Conservation (phyloP, 2,329 filamentous ascomycete species). For the Teratosphaeriaceae sp. region DNA sequence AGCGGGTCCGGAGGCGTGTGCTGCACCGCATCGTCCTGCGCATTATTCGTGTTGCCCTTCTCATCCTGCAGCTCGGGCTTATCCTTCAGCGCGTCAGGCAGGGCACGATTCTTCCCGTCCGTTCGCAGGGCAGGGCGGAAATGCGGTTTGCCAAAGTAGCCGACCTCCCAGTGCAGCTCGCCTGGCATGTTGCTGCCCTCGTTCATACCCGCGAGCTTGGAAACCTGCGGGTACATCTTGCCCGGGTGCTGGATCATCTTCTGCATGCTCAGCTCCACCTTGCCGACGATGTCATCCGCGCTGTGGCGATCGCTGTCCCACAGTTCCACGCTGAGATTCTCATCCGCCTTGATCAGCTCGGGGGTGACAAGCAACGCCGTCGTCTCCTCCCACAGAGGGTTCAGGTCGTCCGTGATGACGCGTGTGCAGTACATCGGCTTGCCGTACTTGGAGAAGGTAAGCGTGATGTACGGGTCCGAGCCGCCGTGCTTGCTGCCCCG, state of each 20-base stretch:
- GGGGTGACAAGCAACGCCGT: conserved; percentile 79
- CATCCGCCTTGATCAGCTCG: conserved; percentile 86
- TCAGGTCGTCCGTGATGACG: conserved; percentile 89
- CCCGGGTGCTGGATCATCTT: conserved; percentile 92
- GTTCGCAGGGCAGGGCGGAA: conserved; percentile 79
- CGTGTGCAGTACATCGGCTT: conserved; percentile 98
- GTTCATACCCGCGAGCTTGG: conserved; percentile 74
- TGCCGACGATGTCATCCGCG: conserved; percentile 91
- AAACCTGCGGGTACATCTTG: conserved; percentile 85
- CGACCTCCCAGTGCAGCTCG: conserved; percentile 91
- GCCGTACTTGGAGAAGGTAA: conserved; percentile 91
- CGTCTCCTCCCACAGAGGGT: conserved; percentile 87
- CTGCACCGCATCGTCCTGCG: conserved; percentile 74
- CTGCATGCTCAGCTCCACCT: conserved; percentile 87
- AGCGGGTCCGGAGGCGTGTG: conserved; percentile 92
- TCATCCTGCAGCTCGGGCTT: conserved; percentile 77
- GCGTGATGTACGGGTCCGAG: conserved; percentile 90
- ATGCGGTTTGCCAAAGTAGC: conserved; percentile 86
- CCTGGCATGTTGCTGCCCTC: conserved; percentile 85
- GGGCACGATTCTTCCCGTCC: conserved; percentile 72
- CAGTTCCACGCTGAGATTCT: conserved; percentile 86
- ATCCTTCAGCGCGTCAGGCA: conserved; percentile 68
- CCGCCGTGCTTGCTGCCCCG: conserved; percentile 79
- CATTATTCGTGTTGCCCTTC: conserved; percentile 67
- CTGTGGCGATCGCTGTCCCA: conserved; percentile 95